phyloP scores from a whole-genome alignment of 495 filamentous ascomycete species.

The Apiosordaria backusii region DNA sequence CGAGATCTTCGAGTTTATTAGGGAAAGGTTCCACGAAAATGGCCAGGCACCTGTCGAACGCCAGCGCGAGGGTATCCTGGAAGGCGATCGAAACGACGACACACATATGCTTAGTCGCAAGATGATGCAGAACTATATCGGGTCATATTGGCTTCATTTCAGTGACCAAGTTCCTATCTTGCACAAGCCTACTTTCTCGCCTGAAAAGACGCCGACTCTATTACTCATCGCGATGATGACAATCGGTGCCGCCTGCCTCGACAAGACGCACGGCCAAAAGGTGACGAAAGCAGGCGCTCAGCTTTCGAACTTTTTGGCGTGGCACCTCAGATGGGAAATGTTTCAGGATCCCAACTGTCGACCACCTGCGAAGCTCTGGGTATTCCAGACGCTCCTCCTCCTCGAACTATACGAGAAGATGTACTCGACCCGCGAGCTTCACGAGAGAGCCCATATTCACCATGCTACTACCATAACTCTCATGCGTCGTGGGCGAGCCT shows the following conservation, averaged over 20 bases:
- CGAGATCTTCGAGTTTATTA: constrained; percentile 82
- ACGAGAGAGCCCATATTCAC: constrained; percentile 95
- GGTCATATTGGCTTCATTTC: constrained; percentile 91
- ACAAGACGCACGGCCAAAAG: constrained; percentile 70
- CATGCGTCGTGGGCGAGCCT: constrained; percentile 87
- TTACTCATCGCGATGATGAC: constrained; percentile 91
- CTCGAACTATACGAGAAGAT: constrained; percentile 96
- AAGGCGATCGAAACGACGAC: constrained; percentile 69
- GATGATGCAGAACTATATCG: constrained; percentile 95
- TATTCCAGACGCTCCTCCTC: constrained; percentile 87
- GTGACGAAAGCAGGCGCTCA: constrained; percentile 70
- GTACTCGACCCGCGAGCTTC: constrained; percentile 84
- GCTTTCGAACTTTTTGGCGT: constrained; percentile 81
- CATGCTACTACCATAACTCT: constrained; percentile 93
- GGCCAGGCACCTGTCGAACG: constrained; percentile 69
- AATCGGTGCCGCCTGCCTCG: constrained; percentile 85
- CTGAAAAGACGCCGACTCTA: constrained; percentile 78
- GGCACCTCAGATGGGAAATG: constrained; percentile 88
- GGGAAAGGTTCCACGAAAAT: constrained; percentile 74
- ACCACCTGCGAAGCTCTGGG: constrained; percentile 96
- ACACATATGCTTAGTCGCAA: constrained; percentile 77
- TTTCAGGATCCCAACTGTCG: constrained; percentile 88
- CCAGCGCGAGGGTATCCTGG: constrained; percentile 72
- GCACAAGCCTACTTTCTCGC: constrained; percentile 88
- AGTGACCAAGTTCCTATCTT: constrained; percentile 93